A percentile compares a stretch with the other conserved stretches of the same genome.
These are phyloP conservation scores for Zasmidium angulare DNA, from an alignment of 2,329 filamentous ascomycete species.

Conservation along the genomic window DNA sequence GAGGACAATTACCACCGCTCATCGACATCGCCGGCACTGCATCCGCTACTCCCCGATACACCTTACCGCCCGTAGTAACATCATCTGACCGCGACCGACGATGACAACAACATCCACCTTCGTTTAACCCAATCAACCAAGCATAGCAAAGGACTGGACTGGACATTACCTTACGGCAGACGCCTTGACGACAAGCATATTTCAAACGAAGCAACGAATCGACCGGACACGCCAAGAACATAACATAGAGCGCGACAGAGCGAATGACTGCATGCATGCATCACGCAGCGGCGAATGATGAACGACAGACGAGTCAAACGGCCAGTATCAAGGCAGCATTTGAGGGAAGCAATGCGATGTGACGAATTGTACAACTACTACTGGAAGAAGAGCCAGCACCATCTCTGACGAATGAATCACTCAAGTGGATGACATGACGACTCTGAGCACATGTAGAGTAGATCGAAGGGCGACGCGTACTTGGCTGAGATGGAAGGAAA, in stretches of 20 bases:
- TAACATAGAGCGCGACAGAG: slow-evolving; percentile 5
- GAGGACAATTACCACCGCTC: slow-evolving; percentile 29
- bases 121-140: not conserved
- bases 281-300: not conserved
- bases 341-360: too few relatives aligned
- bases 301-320: not conserved
- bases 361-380: not conserved
- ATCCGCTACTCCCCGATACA: slow-evolving; percentile 23
- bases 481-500: not conserved
- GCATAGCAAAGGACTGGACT: slow-evolving; percentile 13
- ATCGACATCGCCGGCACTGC: slow-evolving; percentile 26
- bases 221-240: slow-evolving; percentile 8
- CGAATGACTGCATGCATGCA: not conserved
- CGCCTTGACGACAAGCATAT: slow-evolving; percentile 4
- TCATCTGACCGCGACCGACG: slow-evolving; percentile 24
- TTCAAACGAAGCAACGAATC: slow-evolving; percentile 8
- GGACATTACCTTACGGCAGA: not conserved
- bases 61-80: slow-evolving; percentile 33
- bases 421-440: not conserved
- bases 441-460: not conserved
- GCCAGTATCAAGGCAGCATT: not conserved
- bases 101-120: slow-evolving; percentile 8
- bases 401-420: not conserved
- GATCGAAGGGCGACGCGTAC: not conserved
- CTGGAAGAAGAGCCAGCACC: not conserved